A percentile compares a stretch with the other conserved stretches of the same genome.
phyloP scores from a whole-genome alignment of 2,329 filamentous ascomycete genomes.

The Byssothecium circinans region DNA sequence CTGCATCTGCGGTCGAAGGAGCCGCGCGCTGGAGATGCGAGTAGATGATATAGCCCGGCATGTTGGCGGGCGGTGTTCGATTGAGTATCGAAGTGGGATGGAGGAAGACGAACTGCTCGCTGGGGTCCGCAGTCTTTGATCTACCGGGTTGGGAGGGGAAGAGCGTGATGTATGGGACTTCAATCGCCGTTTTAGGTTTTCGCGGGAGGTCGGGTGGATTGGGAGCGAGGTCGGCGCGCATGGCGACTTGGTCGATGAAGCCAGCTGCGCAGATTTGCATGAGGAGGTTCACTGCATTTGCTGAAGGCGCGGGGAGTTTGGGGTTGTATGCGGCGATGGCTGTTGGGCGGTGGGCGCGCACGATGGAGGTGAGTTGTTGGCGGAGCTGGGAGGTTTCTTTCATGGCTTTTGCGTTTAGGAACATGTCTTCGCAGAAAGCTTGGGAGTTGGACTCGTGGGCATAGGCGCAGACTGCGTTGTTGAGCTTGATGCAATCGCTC shows the following conservation, averaged over 20 bases:
- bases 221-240: conserved; percentile 84
- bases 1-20: conserved; percentile 45
- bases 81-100: conserved; percentile 84
- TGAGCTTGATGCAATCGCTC: conserved; percentile 85
- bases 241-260: conserved; percentile 92
- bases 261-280: conserved; percentile 91
- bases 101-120: conserved; percentile 75
- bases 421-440: conserved; percentile 78
- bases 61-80: conserved; percentile 51
- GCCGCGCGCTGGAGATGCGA: conserved; percentile 75
- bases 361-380: conserved; percentile 77
- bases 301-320: conserved; percentile 61
- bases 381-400: conserved; percentile 83
- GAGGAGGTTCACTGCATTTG: conserved; percentile 71
- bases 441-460: conserved; percentile 55
- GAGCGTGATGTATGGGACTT: conserved; percentile 88
- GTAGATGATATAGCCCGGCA: conserved; percentile 87
- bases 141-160: conserved; percentile 61
- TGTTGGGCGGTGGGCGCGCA: conserved; percentile 70
- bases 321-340: conserved; percentile 42
- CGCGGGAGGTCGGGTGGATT: conserved; percentile 57
- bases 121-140: conserved; percentile 44
- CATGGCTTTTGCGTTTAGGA: conserved; percentile 83
- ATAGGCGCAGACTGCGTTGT: conserved; percentile 87
- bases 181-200: conserved; percentile 81